Evolutionary conservation across 2,329 filamentous ascomycete genomes (phyloP), one percentile per base, ranked within the genome.

Genomic region (Blumeriella jaapii): DNA sequence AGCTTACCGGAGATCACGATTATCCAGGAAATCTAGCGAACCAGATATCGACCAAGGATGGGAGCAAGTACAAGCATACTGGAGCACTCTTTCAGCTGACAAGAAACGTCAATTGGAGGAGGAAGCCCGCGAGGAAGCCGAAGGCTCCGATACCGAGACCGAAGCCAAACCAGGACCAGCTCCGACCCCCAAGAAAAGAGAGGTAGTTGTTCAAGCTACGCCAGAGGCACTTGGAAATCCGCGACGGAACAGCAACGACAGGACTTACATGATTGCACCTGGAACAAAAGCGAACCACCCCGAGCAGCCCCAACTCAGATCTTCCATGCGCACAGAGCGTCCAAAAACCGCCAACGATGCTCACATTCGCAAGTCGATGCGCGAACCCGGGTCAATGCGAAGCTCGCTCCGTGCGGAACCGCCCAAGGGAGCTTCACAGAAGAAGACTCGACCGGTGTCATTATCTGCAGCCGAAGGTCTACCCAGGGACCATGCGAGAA

Each of bases 31-130:
- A 27, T 20, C 32, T 2, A 52, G 40, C 14, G 50, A 44, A 15
- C 47, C 43, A 25, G 44, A 38, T 15, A 24, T 40, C 3, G 41
- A 48, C 23, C 48, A 52, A 30, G 52, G 52, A 1, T 85, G 80
- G 82, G 72, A 76, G 42, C 66, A 70, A 34, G 71, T 77, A 11
- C 81, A 79, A 49, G 62, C 70, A 0, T 83, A 79, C 48, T 85
- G 80, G 81, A 74, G 68, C 42, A 71, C 71, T 33, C 57, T 85
- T 5, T 76, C 69, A 6, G 62, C 65, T 2, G 69, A 79, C 19
- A 73, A 77, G 50, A 70, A 76, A 27, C 69, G 69, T 5, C 69
- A 76, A 49, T 54, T 67, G 30, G 65, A 72, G 38, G 65, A 73
- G 29, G 67, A 64, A 2, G 69, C 53, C n/a, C 39, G 60, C 7